A percentile compares a stretch with the other conserved stretches of the same genome.
These are phyloP conservation scores for Ambrosiella xylebori DNA, from an alignment of 2,329 filamentous ascomycete genomes.

Conservation along the genomic window DNA sequence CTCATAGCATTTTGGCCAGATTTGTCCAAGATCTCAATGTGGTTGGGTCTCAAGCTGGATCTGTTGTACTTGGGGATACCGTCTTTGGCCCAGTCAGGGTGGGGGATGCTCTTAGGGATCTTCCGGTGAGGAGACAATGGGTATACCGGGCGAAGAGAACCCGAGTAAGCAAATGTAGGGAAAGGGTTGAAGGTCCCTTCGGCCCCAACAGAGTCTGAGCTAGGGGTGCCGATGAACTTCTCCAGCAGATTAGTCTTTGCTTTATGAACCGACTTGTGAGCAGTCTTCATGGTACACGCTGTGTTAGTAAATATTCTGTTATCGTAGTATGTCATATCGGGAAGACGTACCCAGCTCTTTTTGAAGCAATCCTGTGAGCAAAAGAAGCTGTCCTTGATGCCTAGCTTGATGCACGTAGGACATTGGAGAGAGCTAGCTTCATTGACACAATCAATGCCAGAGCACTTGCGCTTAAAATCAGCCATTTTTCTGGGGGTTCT, in stretches of 20 bases:
- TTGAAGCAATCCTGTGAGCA: constrained; percentile 99
- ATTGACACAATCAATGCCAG: constrained; percentile 70
- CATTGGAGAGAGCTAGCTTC: constrained; percentile 77
- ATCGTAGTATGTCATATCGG: not conserved
- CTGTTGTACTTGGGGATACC: constrained; percentile 52
- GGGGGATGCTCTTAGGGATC: constrained; percentile 62
- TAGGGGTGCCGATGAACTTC: constrained; percentile 57
- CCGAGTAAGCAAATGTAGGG: constrained; percentile 70
- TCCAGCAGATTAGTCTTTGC: constrained; percentile 58
- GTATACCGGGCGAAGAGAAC: constrained; percentile 70
- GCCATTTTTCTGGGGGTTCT: constrained; percentile 23
- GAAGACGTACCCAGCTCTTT: constrained; percentile 71
- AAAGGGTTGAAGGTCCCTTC: constrained; percentile 86
- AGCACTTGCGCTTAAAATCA: constrained; percentile 49
- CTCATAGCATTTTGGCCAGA: constrained; percentile 78
- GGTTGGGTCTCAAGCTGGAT: constrained; percentile 51
- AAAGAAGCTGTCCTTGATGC: constrained; percentile 80
- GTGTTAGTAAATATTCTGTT: not conserved
- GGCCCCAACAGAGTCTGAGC: constrained; percentile 82
- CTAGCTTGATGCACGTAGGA: constrained; percentile 83
- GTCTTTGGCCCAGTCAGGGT: constrained; percentile 76
- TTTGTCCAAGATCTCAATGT: constrained; percentile 66
- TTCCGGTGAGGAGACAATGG: constrained; percentile 56
- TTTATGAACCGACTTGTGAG: constrained; percentile 49
- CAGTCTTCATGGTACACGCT: not conserved